Base-by-base conservation (phyloP, 768 basidiomycete species). In the Pisolithus sp. region DNA sequence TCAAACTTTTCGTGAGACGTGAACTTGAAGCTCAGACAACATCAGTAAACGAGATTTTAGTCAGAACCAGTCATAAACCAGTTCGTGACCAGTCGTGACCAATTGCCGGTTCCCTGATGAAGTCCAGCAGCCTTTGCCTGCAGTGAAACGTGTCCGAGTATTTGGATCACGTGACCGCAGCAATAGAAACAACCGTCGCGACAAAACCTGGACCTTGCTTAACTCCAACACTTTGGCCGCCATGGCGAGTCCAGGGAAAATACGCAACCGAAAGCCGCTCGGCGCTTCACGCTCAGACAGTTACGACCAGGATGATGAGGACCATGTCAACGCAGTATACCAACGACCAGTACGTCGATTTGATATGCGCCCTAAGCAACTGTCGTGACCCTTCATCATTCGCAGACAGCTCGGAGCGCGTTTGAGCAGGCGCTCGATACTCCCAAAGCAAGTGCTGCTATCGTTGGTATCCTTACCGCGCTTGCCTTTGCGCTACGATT, bases 401-500 rank as follows among this genome's bases (percentile, higher is more conserved):
- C 30, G n/a, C 46, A 77, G 86, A 75, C 69, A 59, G 73, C 76
- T 53, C 78, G 83, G 52, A 84, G 83, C 58, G 71, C 72, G 34
- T 64, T 82, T 9, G 87, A 90, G 64, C 68, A 77, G 55, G 56
- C 81, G 45, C 66, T 89, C 43, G 85, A 89, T 62, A 79, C 82
- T 15, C 71, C 73, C 44, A 73, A 76, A 50, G 84, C 79, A 46
- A 90, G 85, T 68, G 70, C 75, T 53, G 68, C 77, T 24, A 74
- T 85, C n/a, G 80, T 87, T 41, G 75, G 73, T 42, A 61, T 76
- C 15, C 74, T 91, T 41, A 93, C 91, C 18, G 74, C 80, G 3
- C 67, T 91, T 46, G 88, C 92, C 20, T 90, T 93, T 66, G 83
- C 82, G 18, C 64, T 93, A 55, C 84, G 93, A 31, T 93, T 94